Base-by-base conservation (phyloP, 164 flowering plant genomes). In the Kalanchoe fedtschenkoi region DNA sequence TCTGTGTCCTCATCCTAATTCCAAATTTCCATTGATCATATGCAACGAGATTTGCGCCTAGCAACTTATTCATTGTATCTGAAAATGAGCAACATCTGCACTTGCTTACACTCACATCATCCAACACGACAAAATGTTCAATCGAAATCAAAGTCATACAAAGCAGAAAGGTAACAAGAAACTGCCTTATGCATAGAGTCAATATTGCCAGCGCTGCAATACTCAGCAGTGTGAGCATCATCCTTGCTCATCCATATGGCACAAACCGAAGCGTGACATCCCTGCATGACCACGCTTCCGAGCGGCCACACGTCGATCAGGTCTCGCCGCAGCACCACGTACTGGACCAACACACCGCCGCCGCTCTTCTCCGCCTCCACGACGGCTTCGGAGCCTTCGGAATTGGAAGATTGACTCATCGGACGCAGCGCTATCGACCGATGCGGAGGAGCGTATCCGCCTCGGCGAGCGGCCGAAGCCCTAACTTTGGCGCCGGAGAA, bases 191-290 rank as follows among this genome's bases (percentile, higher is more conserved):
- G 95, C 96, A 89, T 91, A 8, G 83, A 79, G 68, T 85, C 81
- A 32, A 91, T 71, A 51, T 82, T 83, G 26, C 68, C 32, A n/a
- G 83, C 81, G 64, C 76, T 66, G 66, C 96, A 89, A 60, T 91
- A 91, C 21, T 70, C 71, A 10, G 66, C 46, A 3, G 96, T 89
- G 59, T 65, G 71, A 28, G 78, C 67, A 62, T 91, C 95, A 56
- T 87, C 88, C 72, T 70, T 84, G 74, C 77, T 66, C 7, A 66
- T 19, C 91, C 96, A 91, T 24, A 89, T 74, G 16, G 95, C 96
- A 2, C 81, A 69, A 5, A 91, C 96, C 14, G 96, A 75, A 33
- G 97, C 97, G 62, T 91, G 97, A 71, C 97, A 89, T 1, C 97
- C 95, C 71, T 91, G 97, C 0, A 95, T 81, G 14, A 91, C 82